A percentile compares a stretch with the other conserved stretches of the same genome.
phyloP scores from a whole-genome alignment of 139 green algal species.

The Zygnema cylindricum region DNA sequence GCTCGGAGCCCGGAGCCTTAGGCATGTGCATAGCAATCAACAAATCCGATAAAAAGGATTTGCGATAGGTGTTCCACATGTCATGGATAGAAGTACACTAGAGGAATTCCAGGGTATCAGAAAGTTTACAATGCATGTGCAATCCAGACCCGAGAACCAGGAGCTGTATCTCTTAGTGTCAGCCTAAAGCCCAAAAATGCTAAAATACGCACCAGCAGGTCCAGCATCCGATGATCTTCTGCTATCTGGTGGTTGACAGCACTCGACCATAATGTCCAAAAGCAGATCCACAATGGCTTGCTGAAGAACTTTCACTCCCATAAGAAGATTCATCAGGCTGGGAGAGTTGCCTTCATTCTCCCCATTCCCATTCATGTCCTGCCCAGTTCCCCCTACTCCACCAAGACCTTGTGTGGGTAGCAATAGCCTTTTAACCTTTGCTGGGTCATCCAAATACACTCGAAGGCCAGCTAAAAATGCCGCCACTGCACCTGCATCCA shows the following conservation, averaged over 20 bases:
- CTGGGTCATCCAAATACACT: conserved; percentile 67
- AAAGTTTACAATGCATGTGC: too few relatives aligned
- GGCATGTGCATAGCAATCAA: too few relatives aligned
- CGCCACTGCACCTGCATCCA: conserved; percentile 61
- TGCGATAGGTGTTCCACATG: too few relatives aligned
- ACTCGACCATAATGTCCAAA: conserved; percentile 72
- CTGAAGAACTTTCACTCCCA: conserved; percentile 70
- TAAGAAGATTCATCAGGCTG: conserved; percentile 71
- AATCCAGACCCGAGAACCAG: too few relatives aligned
- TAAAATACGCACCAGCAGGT: background rate
- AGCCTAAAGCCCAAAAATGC: too few relatives aligned
- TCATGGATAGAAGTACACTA: too few relatives aligned
- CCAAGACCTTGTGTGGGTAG: conserved; percentile 49
- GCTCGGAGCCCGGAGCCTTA: too few relatives aligned
- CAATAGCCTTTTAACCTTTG: conserved; percentile 66
- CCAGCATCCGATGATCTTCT: background rate
- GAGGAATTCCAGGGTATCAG: too few relatives aligned
- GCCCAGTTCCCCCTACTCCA: background rate
- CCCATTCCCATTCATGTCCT: conserved; percentile 8
- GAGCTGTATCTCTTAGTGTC: too few relatives aligned
- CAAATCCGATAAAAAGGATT: too few relatives aligned
- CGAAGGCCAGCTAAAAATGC: conserved; percentile 68
- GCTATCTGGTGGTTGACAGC: conserved; percentile 33
- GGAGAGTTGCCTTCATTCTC: conserved; percentile 5
- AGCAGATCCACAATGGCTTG: conserved; percentile 71